These are phyloP conservation scores for Lichina pygmaea DNA, from an alignment of 495 filamentous ascomycete species.

Conservation along the genomic window DNA sequence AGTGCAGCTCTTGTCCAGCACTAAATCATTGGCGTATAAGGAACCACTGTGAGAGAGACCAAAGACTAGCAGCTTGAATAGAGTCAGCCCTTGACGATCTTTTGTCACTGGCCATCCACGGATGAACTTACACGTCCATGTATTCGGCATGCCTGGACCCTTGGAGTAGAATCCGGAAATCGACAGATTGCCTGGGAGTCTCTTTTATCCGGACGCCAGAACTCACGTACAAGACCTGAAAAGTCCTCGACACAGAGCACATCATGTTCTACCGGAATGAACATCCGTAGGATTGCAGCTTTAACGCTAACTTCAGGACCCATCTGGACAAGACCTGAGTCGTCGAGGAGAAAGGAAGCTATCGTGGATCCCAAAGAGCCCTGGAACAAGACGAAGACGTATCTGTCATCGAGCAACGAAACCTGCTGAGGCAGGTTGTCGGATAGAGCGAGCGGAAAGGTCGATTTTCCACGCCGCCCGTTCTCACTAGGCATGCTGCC, in stretches of 20 bases:
- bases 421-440: slow-evolving; percentile 4
- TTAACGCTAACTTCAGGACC: too few species aligned
- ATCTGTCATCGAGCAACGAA: slow-evolving; percentile 7
- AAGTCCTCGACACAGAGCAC: slow-evolving; percentile 1
- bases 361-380: neutral
- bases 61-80: slow-evolving; percentile 16
- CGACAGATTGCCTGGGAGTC: neutral
- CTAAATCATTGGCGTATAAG: slow-evolving; percentile 48
- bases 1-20: slow-evolving; percentile 62
- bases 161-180: neutral
- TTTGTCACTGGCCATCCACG: too few species aligned
- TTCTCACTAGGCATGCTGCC: neutral
- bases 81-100: too few species aligned
- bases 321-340: neutral
- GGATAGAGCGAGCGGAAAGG: neutral
- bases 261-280: slow-evolving; percentile 4
- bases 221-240: slow-evolving; percentile 6
- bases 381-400: slow-evolving; percentile 4
- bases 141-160: too few species aligned
- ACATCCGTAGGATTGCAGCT: neutral
- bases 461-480: neutral
- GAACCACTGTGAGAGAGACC: slow-evolving; percentile 45
- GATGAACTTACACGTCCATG: too few species aligned
- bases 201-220: neutral
- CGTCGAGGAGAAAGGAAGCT: neutral